Conservation (phyloP, 1,284 basidiomycete species). For the Leccinum fuscescens region DNA sequence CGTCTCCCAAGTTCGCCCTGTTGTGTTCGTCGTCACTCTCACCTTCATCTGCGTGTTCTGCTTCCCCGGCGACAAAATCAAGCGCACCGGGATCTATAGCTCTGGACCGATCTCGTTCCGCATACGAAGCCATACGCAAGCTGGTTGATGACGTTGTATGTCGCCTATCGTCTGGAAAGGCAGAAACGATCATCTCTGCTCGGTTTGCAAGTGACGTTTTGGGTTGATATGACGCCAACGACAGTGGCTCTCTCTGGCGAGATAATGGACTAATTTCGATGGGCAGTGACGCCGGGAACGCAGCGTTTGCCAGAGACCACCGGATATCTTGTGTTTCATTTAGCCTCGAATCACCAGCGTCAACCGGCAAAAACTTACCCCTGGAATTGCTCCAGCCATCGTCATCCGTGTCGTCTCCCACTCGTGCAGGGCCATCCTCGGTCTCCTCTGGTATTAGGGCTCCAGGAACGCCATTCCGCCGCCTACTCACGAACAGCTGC, state of each 20-base stretch:
- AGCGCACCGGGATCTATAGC: conserved; percentile 66
- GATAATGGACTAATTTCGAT: conserved; percentile 51
- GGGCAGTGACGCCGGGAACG: conserved; percentile 57
- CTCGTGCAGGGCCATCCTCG: conserved; percentile 32
- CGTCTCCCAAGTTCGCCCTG: conserved; percentile 22
- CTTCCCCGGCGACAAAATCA: conserved; percentile 51
- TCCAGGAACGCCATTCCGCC: conserved; percentile 36
- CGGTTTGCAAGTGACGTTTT: conserved; percentile 45
- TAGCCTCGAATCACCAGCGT: neutral
- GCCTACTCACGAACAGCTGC: conserved; percentile 55
- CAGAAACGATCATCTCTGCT: conserved; percentile 26
- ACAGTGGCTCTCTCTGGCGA: conserved; percentile 39
- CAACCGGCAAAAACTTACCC: conserved; percentile 18
- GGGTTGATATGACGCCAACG: conserved; percentile 54
- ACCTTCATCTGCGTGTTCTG: conserved; percentile 44
- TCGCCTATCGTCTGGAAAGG: conserved; percentile 21
- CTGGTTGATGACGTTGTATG: conserved; percentile 42
- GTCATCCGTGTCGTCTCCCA: conserved; percentile 16
- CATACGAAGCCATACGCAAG: conserved; percentile 59
- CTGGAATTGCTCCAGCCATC: conserved; percentile 24
- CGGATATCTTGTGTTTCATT: conserved; percentile 19
- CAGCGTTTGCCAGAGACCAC: conserved; percentile 26
- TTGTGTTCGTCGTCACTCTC: conserved; percentile 35
- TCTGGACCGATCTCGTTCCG: conserved; percentile 61
- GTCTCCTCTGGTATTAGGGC: conserved; percentile 49